Base-by-base conservation (phyloP, 2,329 filamentous ascomycete genomes). In the Fusarium sp. region DNA sequence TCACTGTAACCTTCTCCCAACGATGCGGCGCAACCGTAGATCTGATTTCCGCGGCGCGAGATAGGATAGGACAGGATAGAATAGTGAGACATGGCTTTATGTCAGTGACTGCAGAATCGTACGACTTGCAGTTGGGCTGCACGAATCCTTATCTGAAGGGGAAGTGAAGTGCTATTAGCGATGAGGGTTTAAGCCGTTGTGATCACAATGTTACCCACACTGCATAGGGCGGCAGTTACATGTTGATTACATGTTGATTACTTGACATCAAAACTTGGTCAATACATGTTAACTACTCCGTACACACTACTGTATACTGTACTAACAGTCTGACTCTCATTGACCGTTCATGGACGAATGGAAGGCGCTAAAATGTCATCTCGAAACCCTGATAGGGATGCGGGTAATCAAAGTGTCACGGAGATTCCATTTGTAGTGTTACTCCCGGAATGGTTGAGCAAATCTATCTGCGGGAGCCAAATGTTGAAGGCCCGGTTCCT, bases 11-110 rank as follows among this genome's bases (percentile, higher is more conserved):
- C 33, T 63, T 53, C 42, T 41, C 33, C 44, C 47, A 59, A 37
- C 35, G 46, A 65, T 65, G 46, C 61, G 61, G 62, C 61, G 41
- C 42, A 50, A 26, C 41, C 46, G 61, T 54, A 65, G 62, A 60
- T 65, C 61, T 59, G 48, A 37, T 50, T 50, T 50, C 26, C 33
- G 24, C 38, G 21, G 35, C 53, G 47, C 31, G n/a, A 63, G 48
- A 66, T 60, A 65, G 52, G 53, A 44, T 12, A 20, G 49, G 18
- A 31, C 44, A 44, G 26, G 37, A 53, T 23, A 16, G n/a, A 11
- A 8, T 55, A 39, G 21, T 63, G 53, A 63, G 68, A 69, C 61
- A 71, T 71, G 65, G 69, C 42, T 68, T 68, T 41, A 41, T 57
- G 15, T 24, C 37, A 53, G 49, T 53, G 21, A 59, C 38, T 69